Evolutionary conservation across 495 filamentous ascomycete genomes (phyloP), one percentile per base, ranked within the genome.

Genomic region (Aspergillus leporis): DNA sequence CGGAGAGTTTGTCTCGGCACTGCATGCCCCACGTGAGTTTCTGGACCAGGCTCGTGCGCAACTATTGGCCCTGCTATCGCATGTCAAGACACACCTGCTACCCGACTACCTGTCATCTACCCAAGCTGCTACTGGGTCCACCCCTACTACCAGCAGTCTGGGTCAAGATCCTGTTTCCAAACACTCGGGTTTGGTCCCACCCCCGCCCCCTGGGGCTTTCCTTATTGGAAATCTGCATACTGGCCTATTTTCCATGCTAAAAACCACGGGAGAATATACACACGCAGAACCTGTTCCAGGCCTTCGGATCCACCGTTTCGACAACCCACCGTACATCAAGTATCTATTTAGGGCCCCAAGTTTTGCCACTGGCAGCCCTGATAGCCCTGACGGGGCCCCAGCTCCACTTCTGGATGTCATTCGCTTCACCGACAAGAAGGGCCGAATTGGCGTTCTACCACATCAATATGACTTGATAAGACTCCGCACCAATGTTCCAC

Each of bases 401-500:
- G 22, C 28, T 12, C 40, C 58, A 0, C 60, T 77, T 22, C 74
- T 71, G 13, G 13, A 40, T 1, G 75, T 66, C 6, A 77, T 77
- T 55, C 63, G 65, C 13, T 77, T 66, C 59, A 46, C 54, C 18
- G 63, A 73, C 58, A 57, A 53, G 3, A 13, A 23, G 0, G 75
- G 75, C 1, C 51, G 53, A 3, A 19, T 25, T 2, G 70, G 73
- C 1, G 61, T 79, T 8, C 58, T 61, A 8, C 45, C 60, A 0
- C 34, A 50, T 25, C 72, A 79, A 47, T 52, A 74, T n/a, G 64
- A 70, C 36, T 65, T 78, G n/a, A 74, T 78, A 45, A 64, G 67
- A 50, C 68, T 66, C 55, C 66, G 77, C 4, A 78, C 77, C 21
- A 55, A 71, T 61, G 77, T 80, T 34, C 74, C 72, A 6, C 60